These are phyloP conservation scores for Helichrysum umbraculigerum DNA, from an alignment of 129 eudicot genomes.

Conservation along the genomic window DNA sequence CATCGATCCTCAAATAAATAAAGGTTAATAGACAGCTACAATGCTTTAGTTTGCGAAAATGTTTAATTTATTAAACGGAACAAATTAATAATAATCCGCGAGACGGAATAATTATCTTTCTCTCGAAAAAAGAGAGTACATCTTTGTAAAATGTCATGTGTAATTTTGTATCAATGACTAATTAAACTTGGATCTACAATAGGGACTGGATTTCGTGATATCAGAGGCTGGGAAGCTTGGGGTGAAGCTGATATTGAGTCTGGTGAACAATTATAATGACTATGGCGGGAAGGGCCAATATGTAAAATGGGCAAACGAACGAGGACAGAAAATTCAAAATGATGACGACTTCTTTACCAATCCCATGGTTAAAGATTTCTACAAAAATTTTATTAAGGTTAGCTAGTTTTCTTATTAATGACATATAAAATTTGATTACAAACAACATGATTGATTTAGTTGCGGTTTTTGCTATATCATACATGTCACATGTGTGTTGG, in stretches of 20 bases:
- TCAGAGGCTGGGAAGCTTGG: conserved; percentile 55
- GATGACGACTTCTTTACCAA: conserved; percentile 61
- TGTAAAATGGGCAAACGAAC: conserved; percentile 66
- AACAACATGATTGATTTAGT: neutral
- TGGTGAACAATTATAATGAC: conserved; percentile 58
- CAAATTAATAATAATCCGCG: no score
- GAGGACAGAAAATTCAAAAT: conserved; percentile 41
- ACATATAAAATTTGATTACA: neutral
- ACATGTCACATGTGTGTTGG: neutral
- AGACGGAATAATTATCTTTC: no score
- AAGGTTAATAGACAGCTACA: no score
- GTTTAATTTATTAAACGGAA: no score
- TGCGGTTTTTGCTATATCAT: neutral
- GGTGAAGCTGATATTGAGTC: conserved; percentile 56
- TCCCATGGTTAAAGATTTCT: conserved; percentile 49
- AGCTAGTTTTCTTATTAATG: no score
- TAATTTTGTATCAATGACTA: neutral
- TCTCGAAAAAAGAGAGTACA: no score
- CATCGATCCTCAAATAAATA: no score
- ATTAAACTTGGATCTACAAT: neutral
- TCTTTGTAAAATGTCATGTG: no score
- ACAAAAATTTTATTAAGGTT: conserved; percentile 63
- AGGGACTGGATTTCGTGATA: conserved; percentile 76
- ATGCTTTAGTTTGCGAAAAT: no score
- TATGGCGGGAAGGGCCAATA: conserved; percentile 67